Percentiles rank a stretch among this genome's conserved stretches.
phyloP scores from a whole-genome alignment of 495 filamentous ascomycete genomes.

The Cryomyces antarcticus region DNA sequence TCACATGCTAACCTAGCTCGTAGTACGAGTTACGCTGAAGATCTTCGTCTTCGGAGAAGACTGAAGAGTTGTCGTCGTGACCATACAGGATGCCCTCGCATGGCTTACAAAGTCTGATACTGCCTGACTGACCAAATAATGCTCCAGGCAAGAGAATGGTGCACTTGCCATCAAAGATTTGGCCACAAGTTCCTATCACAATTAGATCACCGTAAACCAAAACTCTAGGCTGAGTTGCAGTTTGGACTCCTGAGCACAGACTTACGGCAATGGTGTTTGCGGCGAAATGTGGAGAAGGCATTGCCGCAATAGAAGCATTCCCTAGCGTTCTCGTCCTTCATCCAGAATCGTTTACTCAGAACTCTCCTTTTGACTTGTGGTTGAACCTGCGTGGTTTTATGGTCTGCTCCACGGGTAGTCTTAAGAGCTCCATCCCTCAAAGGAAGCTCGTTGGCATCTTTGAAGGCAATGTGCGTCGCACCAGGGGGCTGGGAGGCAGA shows the following conservation, averaged over 20 bases:
- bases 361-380: slow-evolving; percentile 37
- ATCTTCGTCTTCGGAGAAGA: slow-evolving; percentile 20
- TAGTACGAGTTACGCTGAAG: slow-evolving; percentile 2
- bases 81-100: slow-evolving; percentile 84
- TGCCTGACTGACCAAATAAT: slow-evolving; percentile 70
- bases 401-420: not conserved
- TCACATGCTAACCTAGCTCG: no score
- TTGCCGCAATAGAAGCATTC: slow-evolving; percentile 88
- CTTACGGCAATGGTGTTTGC: slow-evolving; percentile 90
- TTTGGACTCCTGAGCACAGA: not conserved
- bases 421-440: not conserved
- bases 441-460: no score
- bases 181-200: slow-evolving; percentile 37
- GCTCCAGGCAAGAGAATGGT: slow-evolving; percentile 72
- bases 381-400: not conserved
- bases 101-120: slow-evolving; percentile 81
- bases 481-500: no score
- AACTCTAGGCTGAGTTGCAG: slow-evolving; percentile 6
- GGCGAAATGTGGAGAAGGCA: slow-evolving; percentile 77
- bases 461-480: no score
- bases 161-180: slow-evolving; percentile 95
- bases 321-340: slow-evolving; percentile 96
- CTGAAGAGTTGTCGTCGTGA: slow-evolving; percentile 74
- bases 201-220: not conserved
- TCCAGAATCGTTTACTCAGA: slow-evolving; percentile 91